Evolutionary conservation across 23 red algal genomes (phyloP).

Genomic region (Gracilaria vermiculophylla): DNA sequence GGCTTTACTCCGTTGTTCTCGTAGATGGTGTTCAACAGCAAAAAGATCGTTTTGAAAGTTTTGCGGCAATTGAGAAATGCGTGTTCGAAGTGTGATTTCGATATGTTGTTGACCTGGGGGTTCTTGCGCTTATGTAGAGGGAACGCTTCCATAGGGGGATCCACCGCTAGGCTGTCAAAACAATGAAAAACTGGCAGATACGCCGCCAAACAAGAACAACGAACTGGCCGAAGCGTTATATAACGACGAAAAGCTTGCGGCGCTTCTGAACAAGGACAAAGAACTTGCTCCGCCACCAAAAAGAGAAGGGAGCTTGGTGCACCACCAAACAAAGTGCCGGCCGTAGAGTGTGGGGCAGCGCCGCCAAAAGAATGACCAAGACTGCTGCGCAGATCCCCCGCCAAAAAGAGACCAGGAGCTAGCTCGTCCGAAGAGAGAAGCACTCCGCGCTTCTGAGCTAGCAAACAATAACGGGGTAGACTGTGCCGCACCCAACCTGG

Average conservation of each 20-base stretch:
- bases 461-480: slow-evolving; percentile 40
- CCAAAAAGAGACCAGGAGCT: slow-evolving; percentile 17
- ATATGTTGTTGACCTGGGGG: slow-evolving; percentile 34
- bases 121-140: slow-evolving; percentile 8
- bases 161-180: background rate
- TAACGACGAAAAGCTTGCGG: background rate
- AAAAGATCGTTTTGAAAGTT: slow-evolving; percentile 56
- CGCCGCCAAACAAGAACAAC: slow-evolving; percentile 41
- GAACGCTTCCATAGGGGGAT: slow-evolving; percentile 25
- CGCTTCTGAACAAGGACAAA: background rate
- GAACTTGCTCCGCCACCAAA: background rate
- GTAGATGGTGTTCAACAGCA: slow-evolving; percentile 58
- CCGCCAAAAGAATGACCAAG: background rate
- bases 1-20: slow-evolving; percentile 53
- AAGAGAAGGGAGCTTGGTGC: too few species aligned
- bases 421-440: slow-evolving; percentile 30
- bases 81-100: slow-evolving; percentile 45
- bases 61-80: slow-evolving; percentile 45
- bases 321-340: background rate
- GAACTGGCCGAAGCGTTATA: slow-evolving; percentile 12
- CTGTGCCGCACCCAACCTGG: slow-evolving; percentile 2
- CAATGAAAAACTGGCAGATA: slow-evolving; percentile 25
- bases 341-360: background rate
- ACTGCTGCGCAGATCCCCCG: slow-evolving; percentile 5
- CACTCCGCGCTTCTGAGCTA: background rate